phyloP scores from a whole-genome alignment of 2,329 filamentous ascomycete genomes.

The Metarhizium guizhouense region DNA sequence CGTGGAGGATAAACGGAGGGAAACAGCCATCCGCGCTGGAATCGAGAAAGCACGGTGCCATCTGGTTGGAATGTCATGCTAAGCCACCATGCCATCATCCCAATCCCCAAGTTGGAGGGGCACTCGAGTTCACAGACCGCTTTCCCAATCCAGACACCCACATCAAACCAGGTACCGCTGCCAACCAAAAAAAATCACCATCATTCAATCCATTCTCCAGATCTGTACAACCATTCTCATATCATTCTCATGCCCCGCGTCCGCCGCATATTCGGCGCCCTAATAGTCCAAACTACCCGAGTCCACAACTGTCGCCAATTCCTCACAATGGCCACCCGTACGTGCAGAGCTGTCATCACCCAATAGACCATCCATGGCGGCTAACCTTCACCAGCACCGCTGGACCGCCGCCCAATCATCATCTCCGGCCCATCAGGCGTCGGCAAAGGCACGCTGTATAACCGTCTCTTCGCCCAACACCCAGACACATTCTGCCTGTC shows the following conservation, averaged over 20 bases:
- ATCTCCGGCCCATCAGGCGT: conserved; percentile 72
- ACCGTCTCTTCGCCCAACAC: conserved; percentile 53
- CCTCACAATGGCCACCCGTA: conserved; percentile 15
- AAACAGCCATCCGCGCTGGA: too few species aligned
- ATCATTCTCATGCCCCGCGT: conserved; percentile 7
- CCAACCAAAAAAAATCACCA: neutral
- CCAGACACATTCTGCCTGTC: conserved; percentile 44
- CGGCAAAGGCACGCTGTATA: conserved; percentile 73
- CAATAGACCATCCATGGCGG: neutral
- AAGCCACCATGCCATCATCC: too few species aligned
- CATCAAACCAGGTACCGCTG: neutral
- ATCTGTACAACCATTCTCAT: neutral
- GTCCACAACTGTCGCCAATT: neutral
- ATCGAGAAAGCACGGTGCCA: too few species aligned
- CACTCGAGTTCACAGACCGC: neutral
- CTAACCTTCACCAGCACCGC: conserved; percentile 16
- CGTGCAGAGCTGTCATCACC: neutral
- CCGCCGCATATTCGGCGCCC: neutral
- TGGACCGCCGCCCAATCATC: conserved; percentile 55
- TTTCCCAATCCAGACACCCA: neutral
- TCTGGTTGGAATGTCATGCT: too few species aligned
- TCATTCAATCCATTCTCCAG: neutral
- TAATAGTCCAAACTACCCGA: neutral
- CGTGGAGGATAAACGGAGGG: too few species aligned
- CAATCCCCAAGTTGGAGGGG: too few species aligned